A percentile compares a stretch with the other conserved stretches of the same genome.
Conservation (phyloP, 2,329 filamentous ascomycete species). For the Lecanicillium sp. region DNA sequence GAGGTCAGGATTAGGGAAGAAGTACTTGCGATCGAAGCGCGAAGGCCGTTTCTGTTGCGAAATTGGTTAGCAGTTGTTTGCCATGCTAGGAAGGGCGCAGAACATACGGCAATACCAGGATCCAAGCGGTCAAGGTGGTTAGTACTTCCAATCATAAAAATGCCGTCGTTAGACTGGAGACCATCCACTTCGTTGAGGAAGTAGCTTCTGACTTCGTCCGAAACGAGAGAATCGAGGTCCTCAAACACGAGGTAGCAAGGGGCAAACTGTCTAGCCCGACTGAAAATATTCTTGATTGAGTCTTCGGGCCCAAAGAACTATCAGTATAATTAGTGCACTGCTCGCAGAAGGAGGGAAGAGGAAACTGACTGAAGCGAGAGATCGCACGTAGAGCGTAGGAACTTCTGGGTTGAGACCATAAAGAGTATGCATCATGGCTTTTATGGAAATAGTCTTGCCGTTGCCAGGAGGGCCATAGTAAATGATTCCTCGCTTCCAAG, state of each 20-base stretch:
- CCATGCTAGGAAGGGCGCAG: too few relatives aligned
- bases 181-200: constrained; percentile 71
- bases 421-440: constrained; percentile 62
- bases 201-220: constrained; percentile 55
- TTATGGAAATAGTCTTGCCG: constrained; percentile 66
- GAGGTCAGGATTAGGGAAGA: constrained; percentile 52
- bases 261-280: constrained; percentile 53
- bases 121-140: constrained; percentile 62
- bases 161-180: constrained; percentile 62
- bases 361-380: constrained; percentile 31
- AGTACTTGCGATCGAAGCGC: constrained; percentile 61
- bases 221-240: constrained; percentile 63
- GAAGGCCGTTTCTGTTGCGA: constrained; percentile 51
- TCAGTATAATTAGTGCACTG: constrained; percentile 3
- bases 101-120: constrained; percentile 52
- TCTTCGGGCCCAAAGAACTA: constrained; percentile 51
- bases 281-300: constrained; percentile 48
- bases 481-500: constrained; percentile 67
- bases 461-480: constrained; percentile 60
- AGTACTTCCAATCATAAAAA: constrained; percentile 62
- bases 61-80: background rate
- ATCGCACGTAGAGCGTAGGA: constrained; percentile 58
- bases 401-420: constrained; percentile 46
- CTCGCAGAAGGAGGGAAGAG: too few relatives aligned
- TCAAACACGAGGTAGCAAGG: constrained; percentile 68